phyloP scores from a whole-genome alignment of 768 basidiomycete species.

The Collybiopsis luxurians region DNA sequence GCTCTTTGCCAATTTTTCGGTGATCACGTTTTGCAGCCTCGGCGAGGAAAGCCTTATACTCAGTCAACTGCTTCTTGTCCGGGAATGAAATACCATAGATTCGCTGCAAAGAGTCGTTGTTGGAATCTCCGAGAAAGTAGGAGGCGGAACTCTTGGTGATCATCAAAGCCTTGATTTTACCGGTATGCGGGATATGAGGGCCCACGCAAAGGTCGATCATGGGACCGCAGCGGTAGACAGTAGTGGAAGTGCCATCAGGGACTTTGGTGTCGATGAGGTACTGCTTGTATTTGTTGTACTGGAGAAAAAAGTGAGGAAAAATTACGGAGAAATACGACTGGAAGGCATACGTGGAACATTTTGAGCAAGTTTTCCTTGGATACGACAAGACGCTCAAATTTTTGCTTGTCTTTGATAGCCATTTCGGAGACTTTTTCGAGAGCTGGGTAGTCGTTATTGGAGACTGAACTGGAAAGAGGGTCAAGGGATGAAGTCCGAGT shows the following conservation, averaged over 20 bases:
- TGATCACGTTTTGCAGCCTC: conserved; percentile 99
- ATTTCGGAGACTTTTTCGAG: conserved; percentile 87
- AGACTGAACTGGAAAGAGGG: conserved; percentile 55
- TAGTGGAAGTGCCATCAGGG: conserved; percentile 93
- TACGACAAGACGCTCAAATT: conserved; percentile 91
- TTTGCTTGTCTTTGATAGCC: conserved; percentile 95
- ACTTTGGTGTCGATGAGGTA: conserved; percentile 95
- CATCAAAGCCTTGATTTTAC: conserved; percentile 96
- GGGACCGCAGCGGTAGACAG: conserved; percentile 97
- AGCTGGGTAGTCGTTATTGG: conserved; percentile 78
- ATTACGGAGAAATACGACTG: not conserved
- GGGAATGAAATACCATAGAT: conserved; percentile 99
- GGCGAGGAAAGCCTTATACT: conserved; percentile 93
- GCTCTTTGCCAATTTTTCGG: conserved; percentile 94
- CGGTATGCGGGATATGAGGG: conserved; percentile 97
- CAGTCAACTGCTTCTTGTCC: conserved; percentile 90
- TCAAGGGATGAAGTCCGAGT: not conserved
- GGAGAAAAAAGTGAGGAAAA: conserved; percentile 6
- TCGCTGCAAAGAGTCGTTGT: conserved; percentile 92
- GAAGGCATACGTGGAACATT: conserved; percentile 82
- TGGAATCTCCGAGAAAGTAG: conserved; percentile 93
- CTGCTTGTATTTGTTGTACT: conserved; percentile 99
- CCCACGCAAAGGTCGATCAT: conserved; percentile 98
- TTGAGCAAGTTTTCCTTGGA: conserved; percentile 93
- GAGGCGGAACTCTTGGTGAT: conserved; percentile 98